These are phyloP conservation scores for Amanita brunnescens DNA, from an alignment of 768 basidiomycete genomes.

Conservation along the genomic window DNA sequence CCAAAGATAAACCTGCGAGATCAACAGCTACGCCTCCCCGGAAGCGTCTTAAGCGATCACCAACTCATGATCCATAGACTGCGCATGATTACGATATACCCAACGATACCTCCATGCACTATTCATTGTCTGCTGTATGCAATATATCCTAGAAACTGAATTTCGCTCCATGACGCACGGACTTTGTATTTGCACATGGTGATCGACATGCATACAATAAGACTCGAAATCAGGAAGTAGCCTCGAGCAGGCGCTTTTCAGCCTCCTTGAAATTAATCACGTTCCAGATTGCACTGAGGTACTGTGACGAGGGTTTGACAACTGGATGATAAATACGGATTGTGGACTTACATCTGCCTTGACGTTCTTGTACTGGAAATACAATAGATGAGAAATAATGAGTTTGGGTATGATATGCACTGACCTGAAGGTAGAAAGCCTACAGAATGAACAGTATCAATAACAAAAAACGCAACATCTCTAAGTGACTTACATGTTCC, in stretches of 20 bases:
- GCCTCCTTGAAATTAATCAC: conserved; percentile 90
- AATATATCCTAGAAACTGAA: neutral
- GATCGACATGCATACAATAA: neutral
- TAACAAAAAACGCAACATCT: conserved; percentile 5
- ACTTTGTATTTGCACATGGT: neutral
- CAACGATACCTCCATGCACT: neutral
- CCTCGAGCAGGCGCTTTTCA: conserved; percentile 37
- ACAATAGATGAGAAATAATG: neutral
- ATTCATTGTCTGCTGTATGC: neutral
- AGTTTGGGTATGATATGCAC: conserved; percentile 12
- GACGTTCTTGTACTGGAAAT: conserved; percentile 74
- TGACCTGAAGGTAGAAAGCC: conserved; percentile 64
- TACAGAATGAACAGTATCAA: conserved; percentile 17
- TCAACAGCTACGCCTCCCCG: neutral
- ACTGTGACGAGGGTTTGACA: neutral
- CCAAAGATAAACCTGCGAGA: neutral
- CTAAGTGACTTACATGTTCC: conserved; percentile 65
- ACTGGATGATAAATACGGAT: neutral
- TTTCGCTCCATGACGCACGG: too few relatives aligned
- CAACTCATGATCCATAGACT: neutral
- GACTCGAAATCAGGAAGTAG: conserved; percentile 9
- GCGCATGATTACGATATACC: neutral
- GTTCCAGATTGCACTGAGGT: conserved; percentile 77
- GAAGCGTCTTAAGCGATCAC: neutral
- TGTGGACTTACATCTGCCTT: conserved; percentile 75